Base-by-base conservation (phyloP, 1,284 basidiomycete genomes). In the Lentinula novae-zelandiae region DNA sequence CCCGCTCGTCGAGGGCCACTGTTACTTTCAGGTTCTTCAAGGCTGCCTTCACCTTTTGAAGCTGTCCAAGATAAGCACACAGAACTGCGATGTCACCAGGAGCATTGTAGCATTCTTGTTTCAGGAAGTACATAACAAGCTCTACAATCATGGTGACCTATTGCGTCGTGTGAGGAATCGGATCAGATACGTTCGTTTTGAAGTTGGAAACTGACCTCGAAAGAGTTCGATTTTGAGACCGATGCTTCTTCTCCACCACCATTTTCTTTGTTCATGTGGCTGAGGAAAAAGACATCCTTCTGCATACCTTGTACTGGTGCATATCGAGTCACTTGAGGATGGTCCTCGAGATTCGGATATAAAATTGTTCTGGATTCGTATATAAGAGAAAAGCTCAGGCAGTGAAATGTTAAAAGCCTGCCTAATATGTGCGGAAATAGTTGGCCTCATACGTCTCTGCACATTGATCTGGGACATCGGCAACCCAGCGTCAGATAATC, bases 61-160 rank as follows among this genome's bases (percentile, higher is more conserved):
- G 76, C 66, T 92, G 90, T 0, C 90, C 88, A 3, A 90, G 80
- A 67, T 92, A 92, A 0, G 88, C 87, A 65, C 87, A 89, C 9
- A 92, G 72, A 7, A 92, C 85, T 7, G 86, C 88, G 40, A 92
- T 89, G 63, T 90, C 86, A 1, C 88, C 88, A 39, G 84, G 80
- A 8, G 76, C 68, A 1, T 78, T 79, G 65, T 86, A 87, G 46
- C 85, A 83, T 72, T 87, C 78, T 60, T 69, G 85, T 74, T 81
- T 77, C 13, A 90, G 70, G 9, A 92, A 76, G 67, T 92, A 86
- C 2, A 87, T 68, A 1, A 90, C 87, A 1, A 92, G 75, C 63
- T 90, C 89, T 51, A 79, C 78, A 56, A 87, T 86, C 85, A 91
- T 89, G 5, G 75, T 67, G 5, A 87, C 87, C 89, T 90, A 51